A percentile compares a stretch with the other conserved stretches of the same genome.
Conservation (phyloP, 1,284 basidiomycete species). For the Kwoniella shivajii region DNA sequence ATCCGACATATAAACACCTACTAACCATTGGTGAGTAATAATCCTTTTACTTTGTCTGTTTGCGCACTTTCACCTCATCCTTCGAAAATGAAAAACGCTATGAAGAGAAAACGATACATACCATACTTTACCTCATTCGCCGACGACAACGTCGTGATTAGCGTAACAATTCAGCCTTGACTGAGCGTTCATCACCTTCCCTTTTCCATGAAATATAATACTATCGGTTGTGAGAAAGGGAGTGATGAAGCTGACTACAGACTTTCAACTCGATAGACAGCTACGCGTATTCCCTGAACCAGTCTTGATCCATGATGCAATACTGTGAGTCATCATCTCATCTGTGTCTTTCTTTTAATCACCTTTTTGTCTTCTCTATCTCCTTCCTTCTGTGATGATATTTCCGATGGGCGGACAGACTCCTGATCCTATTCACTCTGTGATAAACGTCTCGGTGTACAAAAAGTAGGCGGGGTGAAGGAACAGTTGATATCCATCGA, state of each 20-base stretch:
- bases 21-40: constrained; percentile 33
- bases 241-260: background rate
- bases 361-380: background rate
- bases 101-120: constrained; percentile 48
- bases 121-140: constrained; percentile 54
- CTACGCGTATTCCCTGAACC: background rate
- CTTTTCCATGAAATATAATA: background rate
- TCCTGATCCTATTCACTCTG: constrained; percentile 34
- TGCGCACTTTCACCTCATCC: background rate
- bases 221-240: background rate
- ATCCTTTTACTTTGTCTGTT: background rate
- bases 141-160: constrained; percentile 44
- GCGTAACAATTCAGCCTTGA: constrained; percentile 53
- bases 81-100: no score
- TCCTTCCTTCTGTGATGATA: constrained; percentile 38
- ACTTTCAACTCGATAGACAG: background rate
- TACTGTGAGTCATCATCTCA: constrained; percentile 4
- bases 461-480: constrained; percentile 49
- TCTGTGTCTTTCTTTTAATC: background rate
- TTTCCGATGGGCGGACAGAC: constrained; percentile 52
- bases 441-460: constrained; percentile 52
- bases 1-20: no score
- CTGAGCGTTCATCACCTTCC: constrained; percentile 38
- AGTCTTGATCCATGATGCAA: background rate
- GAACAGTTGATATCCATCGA: constrained; percentile 50